Evolutionary conservation across 345 rosid species (phyloP).

Genomic region (Aurinia saxatilis): DNA sequence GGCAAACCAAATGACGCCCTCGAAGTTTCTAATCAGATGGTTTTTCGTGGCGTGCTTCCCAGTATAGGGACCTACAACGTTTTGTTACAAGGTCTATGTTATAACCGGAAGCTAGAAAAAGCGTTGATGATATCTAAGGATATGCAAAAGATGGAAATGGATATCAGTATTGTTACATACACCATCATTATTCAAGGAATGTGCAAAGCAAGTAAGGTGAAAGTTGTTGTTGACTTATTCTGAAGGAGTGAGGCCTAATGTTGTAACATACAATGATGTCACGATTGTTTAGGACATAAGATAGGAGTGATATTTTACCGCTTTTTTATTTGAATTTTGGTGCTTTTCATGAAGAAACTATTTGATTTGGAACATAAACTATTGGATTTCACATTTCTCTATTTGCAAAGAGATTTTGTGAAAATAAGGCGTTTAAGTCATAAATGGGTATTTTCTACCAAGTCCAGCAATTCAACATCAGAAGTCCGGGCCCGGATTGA

Average conservation of each 20-base stretch:
- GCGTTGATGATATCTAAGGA: slow-evolving; percentile 18
- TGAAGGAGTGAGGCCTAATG: slow-evolving; percentile 21
- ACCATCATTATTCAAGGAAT: slow-evolving; percentile 19
- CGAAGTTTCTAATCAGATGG: slow-evolving; percentile 20
- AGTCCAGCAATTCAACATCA: too few relatives aligned
- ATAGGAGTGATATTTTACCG: too few relatives aligned
- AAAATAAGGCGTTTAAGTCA: too few relatives aligned
- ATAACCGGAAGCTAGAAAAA: slow-evolving; percentile 13
- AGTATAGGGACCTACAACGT: slow-evolving; percentile 22
- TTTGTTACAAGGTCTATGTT: slow-evolving; percentile 21
- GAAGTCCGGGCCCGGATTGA: too few relatives aligned
- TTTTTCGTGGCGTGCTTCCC: slow-evolving; percentile 18
- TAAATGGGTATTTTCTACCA: too few relatives aligned
- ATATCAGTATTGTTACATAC: slow-evolving; percentile 11
- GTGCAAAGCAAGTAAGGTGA: slow-evolving; percentile 22
- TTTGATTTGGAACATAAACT: too few relatives aligned
- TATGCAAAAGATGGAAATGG: slow-evolving; percentile 11
- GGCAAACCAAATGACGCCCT: slow-evolving; percentile 19
- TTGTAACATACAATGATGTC: slow-evolving; percentile 23
- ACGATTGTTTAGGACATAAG: slow-evolving; percentile 20
- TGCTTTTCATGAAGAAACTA: too few relatives aligned
- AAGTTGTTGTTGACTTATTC: slow-evolving; percentile 15
- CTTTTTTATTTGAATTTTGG: too few relatives aligned
- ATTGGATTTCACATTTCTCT: too few relatives aligned
- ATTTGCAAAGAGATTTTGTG: too few relatives aligned